Evolutionary conservation across 2,329 filamentous ascomycete genomes (phyloP), one percentile per base, ranked within the genome.

Genomic region (Ciborinia camelliae): DNA sequence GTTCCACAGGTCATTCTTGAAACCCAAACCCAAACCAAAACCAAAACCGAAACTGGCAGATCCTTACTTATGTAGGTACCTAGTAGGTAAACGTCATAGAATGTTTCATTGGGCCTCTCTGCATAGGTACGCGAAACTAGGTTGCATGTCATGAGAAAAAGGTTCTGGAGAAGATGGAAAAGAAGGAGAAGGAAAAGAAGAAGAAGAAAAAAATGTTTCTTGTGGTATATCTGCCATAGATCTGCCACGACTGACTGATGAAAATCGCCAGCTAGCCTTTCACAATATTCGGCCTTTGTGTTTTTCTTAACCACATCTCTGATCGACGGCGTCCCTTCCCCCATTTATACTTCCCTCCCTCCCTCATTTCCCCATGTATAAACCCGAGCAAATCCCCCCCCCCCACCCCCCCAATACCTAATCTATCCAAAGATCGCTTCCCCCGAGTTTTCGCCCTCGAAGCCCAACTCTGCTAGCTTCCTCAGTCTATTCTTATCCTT

Each of bases 391-490:
- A 12, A 57, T 66, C 53, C 61, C 59, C 63, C 18, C 62, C 45
- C 20, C 20, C 43, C 35, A 15, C 62, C 20, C 48, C 32, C 9
- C 28, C n/a, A 26, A n/a, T n/a, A n/a, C n/a, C n/a, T 32, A 15
- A 50, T 63, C 28, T n/a, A 68, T 82, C 79, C 92, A 71, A 91
- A 82, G 41, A 94, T 77, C 47, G 90, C 83, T 76, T 95, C 91
- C 20, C 89, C 91, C 65, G 87, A 81, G 70, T 89, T 90, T 79
- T 97, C 92, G 35, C 90, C 90, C 78, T 97, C 93, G 73, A 97
- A 97, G 1, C 94, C 94, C 54, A 95, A 82, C 48, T 85, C 86
- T 23, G 87, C 85, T 66, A 96, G 80, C 78, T 90, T 90, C 80
- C 84, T 86, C 67, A 89, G 76, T 74, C 87, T 84, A 64, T 81